Base-by-base conservation (phyloP, 2,329 filamentous ascomycete species). In the Magnaporthiopsis rhizophila region DNA sequence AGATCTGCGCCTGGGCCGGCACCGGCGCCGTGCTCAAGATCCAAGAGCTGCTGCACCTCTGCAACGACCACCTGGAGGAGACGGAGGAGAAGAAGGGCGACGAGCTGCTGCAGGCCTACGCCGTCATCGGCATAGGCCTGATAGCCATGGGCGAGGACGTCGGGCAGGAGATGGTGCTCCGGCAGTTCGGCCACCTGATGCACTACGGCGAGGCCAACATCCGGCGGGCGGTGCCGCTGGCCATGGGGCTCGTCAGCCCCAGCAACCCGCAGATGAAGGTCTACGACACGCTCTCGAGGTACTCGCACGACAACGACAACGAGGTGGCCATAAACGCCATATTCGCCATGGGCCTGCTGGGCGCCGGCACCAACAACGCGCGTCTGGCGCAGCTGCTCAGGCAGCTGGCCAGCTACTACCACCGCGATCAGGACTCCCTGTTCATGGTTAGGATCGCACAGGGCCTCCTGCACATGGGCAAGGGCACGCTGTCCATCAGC, bases 231-330 rank as follows among this genome's bases (percentile, higher is more conserved):
- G 95, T 99, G 36, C 95, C 95, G 50, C 83, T 99, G 64, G 95
- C 95, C 32, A 96, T 99, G 92, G 96, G 93, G 72, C 84, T 99
- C 64, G 89, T 99, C 73, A 97, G 91, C 78, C 92, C 96, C 15
- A 97, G 92, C 79, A 99, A 99, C 80, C 95, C 95, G 13, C 96
- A 99, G 76, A 99, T 99, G 94, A 99, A 98, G 83, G 91, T 99
- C 61, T 99, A 99, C 80, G 95, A 99, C 76, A 99, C 95, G 0
- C 82, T 99, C 13, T 99, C 95, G 62, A 85, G 95, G 73, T 99
- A 99, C 83, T 96, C 90, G 68, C 95, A 99, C 84, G 95, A 99
- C 80, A 99, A 95, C 70, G 95, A 99, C 79, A 96, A 94, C 67
- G 95, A 99, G 72, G 95, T 99, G 60, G 95, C 95, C 56, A 90